phyloP scores from a whole-genome alignment of 208 protist species.

The Leishmania braziliensis region DNA sequence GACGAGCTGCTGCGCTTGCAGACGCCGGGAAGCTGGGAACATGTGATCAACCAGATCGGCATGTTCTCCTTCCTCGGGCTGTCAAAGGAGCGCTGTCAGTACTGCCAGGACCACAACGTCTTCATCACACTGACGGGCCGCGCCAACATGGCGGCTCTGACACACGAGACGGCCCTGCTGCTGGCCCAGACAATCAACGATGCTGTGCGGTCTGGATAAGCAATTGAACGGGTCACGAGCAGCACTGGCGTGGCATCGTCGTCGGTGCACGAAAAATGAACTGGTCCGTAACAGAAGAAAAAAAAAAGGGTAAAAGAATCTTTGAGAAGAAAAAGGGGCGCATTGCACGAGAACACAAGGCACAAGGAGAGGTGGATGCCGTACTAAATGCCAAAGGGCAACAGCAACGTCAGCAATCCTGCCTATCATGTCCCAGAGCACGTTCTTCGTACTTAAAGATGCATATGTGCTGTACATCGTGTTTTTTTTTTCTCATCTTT shows the following conservation, averaged over 20 bases:
- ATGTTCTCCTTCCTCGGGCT: constrained; percentile 99
- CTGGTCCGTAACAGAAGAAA: too few relatives aligned
- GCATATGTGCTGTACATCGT: too few relatives aligned
- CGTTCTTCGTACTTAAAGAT: neutral
- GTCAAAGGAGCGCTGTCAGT: constrained; percentile 81
- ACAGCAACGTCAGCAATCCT: neutral
- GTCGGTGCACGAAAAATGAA: too few relatives aligned
- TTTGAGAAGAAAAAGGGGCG: neutral
- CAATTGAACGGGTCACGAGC: constrained; percentile 11
- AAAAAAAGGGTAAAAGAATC: neutral
- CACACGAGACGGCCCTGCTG: constrained; percentile 53
- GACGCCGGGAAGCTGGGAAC: constrained; percentile 93
- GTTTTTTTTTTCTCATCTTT: neutral
- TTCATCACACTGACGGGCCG: constrained; percentile 79
- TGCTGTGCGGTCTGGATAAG: constrained; percentile 46
- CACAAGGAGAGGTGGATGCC: neutral
- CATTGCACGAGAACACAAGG: neutral
- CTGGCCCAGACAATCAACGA: constrained; percentile 71
- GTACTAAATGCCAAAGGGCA: neutral
- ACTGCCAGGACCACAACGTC: constrained; percentile 64
- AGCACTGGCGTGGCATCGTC: neutral
- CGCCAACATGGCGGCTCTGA: constrained; percentile 86
- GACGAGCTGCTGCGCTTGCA: constrained; percentile 69
- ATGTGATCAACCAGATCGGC: constrained; percentile 97
- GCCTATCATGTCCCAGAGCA: neutral